phyloP scores from a whole-genome alignment of 2,329 filamentous ascomycete species.

The Colletotrichum agaves region DNA sequence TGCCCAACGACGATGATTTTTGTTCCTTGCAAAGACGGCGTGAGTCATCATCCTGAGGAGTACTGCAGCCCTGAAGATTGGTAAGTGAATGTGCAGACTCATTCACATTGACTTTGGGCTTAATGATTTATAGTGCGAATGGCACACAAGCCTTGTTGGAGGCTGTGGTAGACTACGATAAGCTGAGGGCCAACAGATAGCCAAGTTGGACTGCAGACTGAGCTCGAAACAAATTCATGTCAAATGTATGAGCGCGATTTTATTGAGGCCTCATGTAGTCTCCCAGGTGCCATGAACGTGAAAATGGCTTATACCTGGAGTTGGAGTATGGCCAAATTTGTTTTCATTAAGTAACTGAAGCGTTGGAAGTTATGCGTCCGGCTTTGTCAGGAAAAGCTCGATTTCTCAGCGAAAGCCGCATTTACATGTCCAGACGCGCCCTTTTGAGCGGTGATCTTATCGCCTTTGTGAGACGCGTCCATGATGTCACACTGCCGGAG shows the following conservation, averaged over 20 bases:
- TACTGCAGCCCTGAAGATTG: conserved; percentile 71
- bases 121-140: conserved; percentile 32
- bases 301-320: too few species aligned
- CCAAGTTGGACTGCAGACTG: background rate
- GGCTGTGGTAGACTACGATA: conserved; percentile 39
- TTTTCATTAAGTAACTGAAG: too few species aligned
- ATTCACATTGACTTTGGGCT: conserved; percentile 38
- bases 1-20: conserved; percentile 76
- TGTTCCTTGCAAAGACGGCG: conserved; percentile 69
- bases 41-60: conserved; percentile 73
- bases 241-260: background rate
- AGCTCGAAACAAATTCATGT: too few species aligned
- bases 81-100: conserved; percentile 8
- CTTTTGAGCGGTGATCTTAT: background rate
- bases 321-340: background rate
- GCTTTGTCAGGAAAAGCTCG: background rate
- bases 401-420: conserved; percentile 13
- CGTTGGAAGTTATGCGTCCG: background rate
- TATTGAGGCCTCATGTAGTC: background rate
- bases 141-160: conserved; percentile 40
- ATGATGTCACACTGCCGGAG: conserved; percentile 22
- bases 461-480: background rate
- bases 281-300: too few species aligned
- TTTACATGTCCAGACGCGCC: conserved; percentile 9
- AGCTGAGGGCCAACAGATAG: conserved; percentile 7